A percentile compares a stretch with the other conserved stretches of the same genome.
Conservation (phyloP, 352 stramenopile genomes). For the Phytopythium mirpurense region DNA sequence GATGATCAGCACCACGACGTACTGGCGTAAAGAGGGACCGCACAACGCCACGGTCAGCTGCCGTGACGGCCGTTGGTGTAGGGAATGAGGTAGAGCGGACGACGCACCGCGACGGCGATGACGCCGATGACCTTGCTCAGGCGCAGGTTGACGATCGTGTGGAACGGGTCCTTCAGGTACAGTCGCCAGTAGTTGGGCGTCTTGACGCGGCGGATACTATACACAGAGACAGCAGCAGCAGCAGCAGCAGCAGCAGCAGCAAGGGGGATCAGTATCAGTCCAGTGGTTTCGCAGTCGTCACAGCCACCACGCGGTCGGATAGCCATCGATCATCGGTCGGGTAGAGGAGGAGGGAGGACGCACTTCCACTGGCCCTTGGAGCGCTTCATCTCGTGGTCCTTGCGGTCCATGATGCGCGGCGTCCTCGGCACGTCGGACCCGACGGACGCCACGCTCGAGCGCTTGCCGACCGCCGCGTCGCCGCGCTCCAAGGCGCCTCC, state of each 20-base stretch:
- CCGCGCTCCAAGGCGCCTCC: slow-evolving; percentile 15
- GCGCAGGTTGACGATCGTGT: slow-evolving; percentile 77
- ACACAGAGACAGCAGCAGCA: slow-evolving; percentile 10
- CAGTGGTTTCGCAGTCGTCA: too few species aligned
- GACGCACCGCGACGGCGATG: slow-evolving; percentile 26
- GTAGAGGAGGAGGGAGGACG: too few species aligned
- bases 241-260: too few species aligned
- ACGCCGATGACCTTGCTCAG: slow-evolving; percentile 69
- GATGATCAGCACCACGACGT: slow-evolving; percentile 54
- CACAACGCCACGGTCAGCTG: too few species aligned
- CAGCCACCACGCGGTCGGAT: too few species aligned
- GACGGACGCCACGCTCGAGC: slow-evolving; percentile 14
- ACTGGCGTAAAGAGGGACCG: slow-evolving; percentile 37
- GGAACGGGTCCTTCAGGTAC: slow-evolving; percentile 82
- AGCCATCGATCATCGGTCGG: too few species aligned
- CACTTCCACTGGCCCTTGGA: slow-evolving; percentile 80
- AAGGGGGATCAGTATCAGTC: too few species aligned
- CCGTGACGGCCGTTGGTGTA: background rate
- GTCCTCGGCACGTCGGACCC: slow-evolving; percentile 20
- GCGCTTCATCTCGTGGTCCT: slow-evolving; percentile 53
- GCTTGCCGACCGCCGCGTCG: slow-evolving; percentile 10
- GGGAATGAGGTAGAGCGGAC: background rate
- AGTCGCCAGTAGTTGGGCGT: slow-evolving; percentile 78
- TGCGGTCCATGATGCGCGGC: slow-evolving; percentile 68
- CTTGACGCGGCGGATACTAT: slow-evolving; percentile 72